Evolutionary conservation across 2,329 filamentous ascomycete genomes (phyloP), one percentile per base, ranked within the genome.

Genomic region (Tetracladium maxilliforme): DNA sequence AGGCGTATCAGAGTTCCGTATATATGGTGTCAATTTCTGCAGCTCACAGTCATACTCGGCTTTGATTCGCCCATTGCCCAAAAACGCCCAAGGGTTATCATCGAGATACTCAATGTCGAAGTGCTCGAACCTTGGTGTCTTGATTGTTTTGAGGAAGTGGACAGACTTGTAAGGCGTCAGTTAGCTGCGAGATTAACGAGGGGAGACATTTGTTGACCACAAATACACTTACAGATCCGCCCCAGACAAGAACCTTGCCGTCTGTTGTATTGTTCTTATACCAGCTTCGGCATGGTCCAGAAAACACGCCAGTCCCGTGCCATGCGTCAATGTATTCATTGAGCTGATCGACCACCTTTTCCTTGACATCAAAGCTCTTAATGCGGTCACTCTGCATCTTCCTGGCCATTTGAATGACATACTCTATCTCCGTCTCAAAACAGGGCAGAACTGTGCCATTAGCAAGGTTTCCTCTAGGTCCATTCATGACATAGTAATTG

Each of bases 51-150:
- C 13, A 6, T 18, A 9, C 14, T 30, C 28, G 8, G 22, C 18
- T 12, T 27, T 25, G 13, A 23, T 26, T 8, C 14, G 11, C 12
- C 28, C 28, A 26, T 30, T 27, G 3, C 28, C 28, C 10, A 30
- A 17, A 22, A 28, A 30, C 10, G 24, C 18, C 28, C 28, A 30
- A 14, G 24, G 18, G 11, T 25, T 25, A 11, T 25, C 23, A 11
- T 18, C 11, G 14, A 6, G 15, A 25, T 25, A 25, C 7, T 18
- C 6, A 10, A 25, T 20, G 14, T 25, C 7, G 16, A 19, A 25
- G 16, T 25, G 14, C 11, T 25, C 23, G 11, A 6, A 25, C 8
- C 16, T 18, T 19, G 16, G 13, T 8, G n/a, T 14, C 16, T 25
- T 25, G 10, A 25, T 12, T 16, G 23, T 19, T 12, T 25, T 25